A percentile compares a stretch with the other conserved stretches of the same genome.
Conservation (phyloP, 1,139 yeast genomes). For the Diutina siamensis region DNA sequence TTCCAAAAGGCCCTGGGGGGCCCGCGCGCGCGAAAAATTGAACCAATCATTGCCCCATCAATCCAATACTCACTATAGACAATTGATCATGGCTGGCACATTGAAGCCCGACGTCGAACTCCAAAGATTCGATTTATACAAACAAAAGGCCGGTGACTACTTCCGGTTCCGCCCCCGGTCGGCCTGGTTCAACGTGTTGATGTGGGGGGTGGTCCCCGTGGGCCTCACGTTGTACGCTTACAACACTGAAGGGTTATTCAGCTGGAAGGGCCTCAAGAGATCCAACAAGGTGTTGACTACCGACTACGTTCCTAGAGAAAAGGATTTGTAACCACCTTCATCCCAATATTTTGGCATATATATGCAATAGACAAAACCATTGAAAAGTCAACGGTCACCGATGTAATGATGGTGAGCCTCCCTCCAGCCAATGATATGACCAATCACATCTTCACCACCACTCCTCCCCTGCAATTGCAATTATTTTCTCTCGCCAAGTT, state of each 20-base stretch:
- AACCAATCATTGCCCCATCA: neutral
- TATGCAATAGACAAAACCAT: neutral
- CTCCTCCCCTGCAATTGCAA: no score
- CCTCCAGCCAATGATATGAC: no score
- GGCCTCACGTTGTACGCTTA: constrained; percentile 28
- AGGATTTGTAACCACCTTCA: constrained; percentile 24
- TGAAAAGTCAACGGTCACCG: no score
- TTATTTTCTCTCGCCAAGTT: no score
- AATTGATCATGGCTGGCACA: constrained; percentile 29
- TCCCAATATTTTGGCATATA: neutral
- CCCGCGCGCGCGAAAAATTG: neutral
- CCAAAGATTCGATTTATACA: constrained; percentile 32
- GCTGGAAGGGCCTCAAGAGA: constrained; percentile 27
- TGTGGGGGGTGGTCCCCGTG: constrained; percentile 30
- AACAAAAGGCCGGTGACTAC: constrained; percentile 30
- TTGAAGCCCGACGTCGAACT: constrained; percentile 34
- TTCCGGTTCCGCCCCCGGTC: constrained; percentile 35
- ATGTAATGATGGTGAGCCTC: no score
- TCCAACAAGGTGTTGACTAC: constrained; percentile 22
- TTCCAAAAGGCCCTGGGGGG: no score
- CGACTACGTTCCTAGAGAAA: constrained; percentile 34
- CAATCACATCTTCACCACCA: no score
- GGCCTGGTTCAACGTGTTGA: constrained; percentile 22
- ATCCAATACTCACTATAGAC: neutral
- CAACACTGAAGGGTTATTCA: constrained; percentile 24